phyloP scores from a whole-genome alignment of 176 grass and related monocot species.

The Bonia amplexicaulis region DNA sequence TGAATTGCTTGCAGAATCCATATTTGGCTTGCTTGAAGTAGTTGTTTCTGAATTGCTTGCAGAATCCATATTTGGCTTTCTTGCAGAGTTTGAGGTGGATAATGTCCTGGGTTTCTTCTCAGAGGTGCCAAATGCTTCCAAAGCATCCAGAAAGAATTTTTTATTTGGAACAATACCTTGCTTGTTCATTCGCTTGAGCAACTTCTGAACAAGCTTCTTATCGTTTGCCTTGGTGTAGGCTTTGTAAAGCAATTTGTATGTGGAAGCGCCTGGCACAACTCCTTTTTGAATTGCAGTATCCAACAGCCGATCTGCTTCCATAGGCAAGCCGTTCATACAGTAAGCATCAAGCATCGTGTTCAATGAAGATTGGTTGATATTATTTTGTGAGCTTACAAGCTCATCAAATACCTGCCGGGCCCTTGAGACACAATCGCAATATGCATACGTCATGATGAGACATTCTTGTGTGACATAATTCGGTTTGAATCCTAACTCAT shows the following conservation, averaged over 20 bases:
- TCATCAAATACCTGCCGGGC: constrained; percentile 74
- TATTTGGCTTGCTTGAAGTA: not conserved
- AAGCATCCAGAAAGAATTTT: constrained; percentile 81
- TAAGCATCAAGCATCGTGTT: constrained; percentile 89
- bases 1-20: constrained; percentile 28
- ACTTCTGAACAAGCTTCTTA: constrained; percentile 70
- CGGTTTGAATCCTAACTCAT: constrained; percentile 71
- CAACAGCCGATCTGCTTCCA: constrained; percentile 70
- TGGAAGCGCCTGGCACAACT: constrained; percentile 54
- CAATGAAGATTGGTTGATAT: constrained; percentile 53
- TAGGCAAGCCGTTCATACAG: constrained; percentile 73
- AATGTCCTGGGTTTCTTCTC: constrained; percentile 30
- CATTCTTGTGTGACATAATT: constrained; percentile 86
- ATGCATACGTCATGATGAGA: constrained; percentile 67
- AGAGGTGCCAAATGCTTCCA: constrained; percentile 65
- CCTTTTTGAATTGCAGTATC: constrained; percentile 53
- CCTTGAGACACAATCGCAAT: constrained; percentile 62
- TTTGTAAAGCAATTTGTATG: constrained; percentile 94
- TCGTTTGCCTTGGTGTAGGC: constrained; percentile 59
- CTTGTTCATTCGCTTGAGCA: constrained; percentile 68
- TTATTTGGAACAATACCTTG: constrained; percentile 90
- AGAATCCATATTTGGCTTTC: constrained; percentile 23
- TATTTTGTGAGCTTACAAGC: constrained; percentile 50
- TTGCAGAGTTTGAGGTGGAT: constrained; percentile 18
- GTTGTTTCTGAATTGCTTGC: constrained; percentile 13